Conservation (phyloP, 192 early-diverging fungal genomes). For the Coemansia sp. region DNA sequence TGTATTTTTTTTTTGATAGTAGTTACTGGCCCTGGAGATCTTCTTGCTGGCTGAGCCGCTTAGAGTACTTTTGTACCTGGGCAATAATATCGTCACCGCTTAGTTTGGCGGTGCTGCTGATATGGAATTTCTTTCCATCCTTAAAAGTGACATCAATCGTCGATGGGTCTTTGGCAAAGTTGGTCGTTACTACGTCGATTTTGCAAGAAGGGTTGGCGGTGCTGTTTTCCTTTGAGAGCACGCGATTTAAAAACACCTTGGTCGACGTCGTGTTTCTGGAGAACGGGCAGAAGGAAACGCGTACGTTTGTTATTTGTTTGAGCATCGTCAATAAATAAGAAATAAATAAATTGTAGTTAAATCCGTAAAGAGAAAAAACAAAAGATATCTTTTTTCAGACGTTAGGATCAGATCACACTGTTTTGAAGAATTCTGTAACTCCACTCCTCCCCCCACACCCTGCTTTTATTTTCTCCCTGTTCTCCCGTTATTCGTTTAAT, state of each 20-base stretch:
- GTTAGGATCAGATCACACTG: not conserved
- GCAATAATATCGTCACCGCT: conserved; percentile 39
- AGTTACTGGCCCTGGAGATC: conserved; percentile 45
- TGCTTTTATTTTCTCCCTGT: not conserved
- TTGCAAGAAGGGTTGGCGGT: conserved; percentile 47
- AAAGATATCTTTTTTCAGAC: too few relatives aligned
- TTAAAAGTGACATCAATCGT: conserved; percentile 46
- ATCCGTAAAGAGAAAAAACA: not conserved
- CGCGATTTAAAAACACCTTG: conserved; percentile 49
- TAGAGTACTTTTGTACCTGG: conserved; percentile 42
- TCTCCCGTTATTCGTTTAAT: not conserved
- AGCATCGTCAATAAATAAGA: conserved; percentile 21
- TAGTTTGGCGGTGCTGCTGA: conserved; percentile 30
- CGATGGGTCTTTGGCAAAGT: conserved; percentile 29
- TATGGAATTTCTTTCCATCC: conserved; percentile 39
- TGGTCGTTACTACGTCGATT: conserved; percentile 37
- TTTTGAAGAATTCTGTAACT: not conserved
- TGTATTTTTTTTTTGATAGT: not conserved
- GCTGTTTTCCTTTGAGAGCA: conserved; percentile 41
- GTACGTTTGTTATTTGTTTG: conserved; percentile 48
- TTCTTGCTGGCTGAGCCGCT: conserved; percentile 48
- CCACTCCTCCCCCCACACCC: not conserved
- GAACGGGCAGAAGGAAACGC: conserved; percentile 48
- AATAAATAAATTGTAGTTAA: conserved; percentile 3
- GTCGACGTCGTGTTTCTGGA: conserved; percentile 35